Percentiles rank a stretch among this genome's conserved stretches.
Conservation (phyloP, 257 asterid species). For the Nicotiana undulata region DNA sequence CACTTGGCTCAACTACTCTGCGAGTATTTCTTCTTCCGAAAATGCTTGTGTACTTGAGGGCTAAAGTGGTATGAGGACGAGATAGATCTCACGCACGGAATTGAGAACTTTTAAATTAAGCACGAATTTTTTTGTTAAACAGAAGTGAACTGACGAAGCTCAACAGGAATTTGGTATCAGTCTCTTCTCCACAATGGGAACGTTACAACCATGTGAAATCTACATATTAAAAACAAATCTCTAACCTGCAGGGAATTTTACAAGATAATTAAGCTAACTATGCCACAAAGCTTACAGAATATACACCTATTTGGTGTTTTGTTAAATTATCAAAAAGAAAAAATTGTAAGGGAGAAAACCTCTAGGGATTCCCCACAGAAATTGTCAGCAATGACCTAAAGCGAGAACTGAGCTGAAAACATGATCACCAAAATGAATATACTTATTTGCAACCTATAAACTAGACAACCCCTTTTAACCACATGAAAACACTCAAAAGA, state of each 20-base stretch:
- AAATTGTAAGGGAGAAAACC: slow-evolving; percentile 15
- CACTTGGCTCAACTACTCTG: no score
- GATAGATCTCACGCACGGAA: not conserved
- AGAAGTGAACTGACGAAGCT: not conserved
- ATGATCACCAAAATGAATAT: slow-evolving; percentile 9
- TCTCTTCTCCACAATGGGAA: not conserved
- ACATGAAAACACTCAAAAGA: not conserved
- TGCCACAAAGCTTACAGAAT: slow-evolving; percentile 3
- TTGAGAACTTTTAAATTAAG: not conserved
- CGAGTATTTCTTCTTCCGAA: not conserved
- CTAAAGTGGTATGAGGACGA: not conserved
- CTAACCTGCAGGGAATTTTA: not conserved
- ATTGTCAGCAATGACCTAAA: slow-evolving; percentile 7
- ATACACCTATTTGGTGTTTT: slow-evolving; percentile 23
- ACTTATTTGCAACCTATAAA: not conserved
- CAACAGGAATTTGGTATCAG: not conserved
- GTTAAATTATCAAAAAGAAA: not conserved
- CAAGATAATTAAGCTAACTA: not conserved
- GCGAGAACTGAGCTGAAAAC: slow-evolving; percentile 10
- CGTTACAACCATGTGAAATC: slow-evolving; percentile 3
- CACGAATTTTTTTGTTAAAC: not conserved
- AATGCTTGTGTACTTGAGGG: not conserved
- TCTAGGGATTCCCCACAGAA: slow-evolving; percentile 19
- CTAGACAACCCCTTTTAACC: not conserved
- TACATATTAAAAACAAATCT: not conserved